Base-by-base conservation (phyloP, 2,329 filamentous ascomycete genomes). In the Penicillium sp. region DNA sequence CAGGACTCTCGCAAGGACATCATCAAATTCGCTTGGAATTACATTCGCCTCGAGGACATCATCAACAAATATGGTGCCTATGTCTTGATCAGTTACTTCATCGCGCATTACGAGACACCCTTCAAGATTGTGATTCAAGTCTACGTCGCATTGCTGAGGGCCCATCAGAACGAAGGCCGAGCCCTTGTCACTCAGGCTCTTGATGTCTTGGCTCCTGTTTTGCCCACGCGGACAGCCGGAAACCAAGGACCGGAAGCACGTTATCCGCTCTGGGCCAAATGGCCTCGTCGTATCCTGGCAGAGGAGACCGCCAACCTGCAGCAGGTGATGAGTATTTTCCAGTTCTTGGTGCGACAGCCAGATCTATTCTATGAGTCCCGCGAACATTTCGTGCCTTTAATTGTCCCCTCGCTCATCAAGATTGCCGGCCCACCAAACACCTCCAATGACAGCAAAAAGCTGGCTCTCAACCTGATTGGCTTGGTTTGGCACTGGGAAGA, bases 31-130 rank as follows among this genome's bases (percentile, higher is more conserved):
- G 90, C 89, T 3, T 99, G 93, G 93, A 95, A 90, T 13, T 97
- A 95, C 61, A 98, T 98, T 57, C 82, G 87, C 16, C 78, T 98
- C n/a, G 94, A 99, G 59, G 93, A 99, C 64, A 87, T 95, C 41
- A 95, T 98, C 72, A 98, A 97, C 73, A 98, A 98, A 66, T 93
- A 97, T 63, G 93, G 91, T 1, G 90, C 93, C 2, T 98, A 98
- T 57, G 91, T 96, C 4, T 81, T 98, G 4, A 94, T 98, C 46
- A 89, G 87, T 2, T 98, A 96, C 67, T 98, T 98, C 70, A 96
- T 98, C 56, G 87, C 88, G 0, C 86, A 94, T 50, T 98, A 94
- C 60, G 94, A 98, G 56, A 97, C 93, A 0, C 94, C 93, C 0
- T 78, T 87, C 9, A 98, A 97, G 76, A 97, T 98, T 40, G 89